Conservation (phyloP, 139 green algal species). For the Chlamydomonas sphaeroides region DNA sequence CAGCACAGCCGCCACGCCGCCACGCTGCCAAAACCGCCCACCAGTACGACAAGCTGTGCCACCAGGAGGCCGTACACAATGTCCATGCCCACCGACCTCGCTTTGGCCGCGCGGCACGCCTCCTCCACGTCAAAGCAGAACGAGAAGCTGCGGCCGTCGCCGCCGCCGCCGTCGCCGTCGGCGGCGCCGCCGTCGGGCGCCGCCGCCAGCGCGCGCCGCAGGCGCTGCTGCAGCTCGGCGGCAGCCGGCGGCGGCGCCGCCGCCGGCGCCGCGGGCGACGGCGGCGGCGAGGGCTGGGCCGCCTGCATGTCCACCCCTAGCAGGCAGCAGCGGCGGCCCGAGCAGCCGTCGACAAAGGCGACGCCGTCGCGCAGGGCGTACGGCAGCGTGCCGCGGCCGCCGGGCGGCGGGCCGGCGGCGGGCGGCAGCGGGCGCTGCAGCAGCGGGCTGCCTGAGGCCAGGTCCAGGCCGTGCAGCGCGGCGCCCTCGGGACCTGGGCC, state of each 20-base stretch:
- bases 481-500: background rate
- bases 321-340: conserved; percentile 18
- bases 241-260: background rate
- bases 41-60: conserved; percentile 12
- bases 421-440: background rate
- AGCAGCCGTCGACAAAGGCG: conserved; percentile 27
- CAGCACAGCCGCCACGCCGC: conserved; percentile 30
- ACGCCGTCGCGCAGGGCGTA: conserved; percentile 34
- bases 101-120: conserved; percentile 1
- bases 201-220: too few relatives aligned
- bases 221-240: background rate
- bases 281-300: background rate
- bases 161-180: background rate
- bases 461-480: conserved; percentile 9
- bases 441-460: background rate
- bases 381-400: background rate
- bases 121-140: conserved; percentile 26
- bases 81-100: background rate
- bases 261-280: too few relatives aligned
- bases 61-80: conserved; percentile 24
- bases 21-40: conserved; percentile 15
- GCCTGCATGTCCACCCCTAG: background rate
- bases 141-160: background rate
- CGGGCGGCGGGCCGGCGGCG: background rate
- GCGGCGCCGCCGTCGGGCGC: too few relatives aligned